Conservation (phyloP, 164 flowering plant genomes). For the Tetrastigma voinierianum region DNA sequence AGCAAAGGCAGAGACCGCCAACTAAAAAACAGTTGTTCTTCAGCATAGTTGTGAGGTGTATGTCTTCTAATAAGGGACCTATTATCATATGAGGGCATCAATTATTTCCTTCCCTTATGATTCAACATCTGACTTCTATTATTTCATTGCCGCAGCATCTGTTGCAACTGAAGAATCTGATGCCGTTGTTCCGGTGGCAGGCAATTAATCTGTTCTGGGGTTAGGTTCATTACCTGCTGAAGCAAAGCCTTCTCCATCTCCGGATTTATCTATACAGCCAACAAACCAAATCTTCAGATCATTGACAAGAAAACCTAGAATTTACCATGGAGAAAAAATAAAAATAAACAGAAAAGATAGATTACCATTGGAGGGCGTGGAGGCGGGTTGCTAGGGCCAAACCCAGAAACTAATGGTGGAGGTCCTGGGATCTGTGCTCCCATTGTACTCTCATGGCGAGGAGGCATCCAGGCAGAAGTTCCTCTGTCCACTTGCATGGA, state of each 20-base stretch:
- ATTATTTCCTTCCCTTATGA: no score
- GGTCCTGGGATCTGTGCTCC: conserved; percentile 54
- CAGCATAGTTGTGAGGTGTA: no score
- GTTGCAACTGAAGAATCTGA: conserved; percentile 90
- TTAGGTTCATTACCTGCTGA: conserved; percentile 94
- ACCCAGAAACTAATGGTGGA: conserved; percentile 42
- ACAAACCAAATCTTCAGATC: background rate
- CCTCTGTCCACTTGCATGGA: conserved; percentile 65
- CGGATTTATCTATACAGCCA: no score
- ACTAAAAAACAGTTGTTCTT: no score
- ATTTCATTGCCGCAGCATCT: conserved; percentile 65
- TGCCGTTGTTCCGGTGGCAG: conserved; percentile 93
- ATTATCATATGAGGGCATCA: no score
- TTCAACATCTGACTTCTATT: background rate
- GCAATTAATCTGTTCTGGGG: conserved; percentile 87
- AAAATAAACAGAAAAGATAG: no score
- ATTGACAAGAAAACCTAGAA: background rate
- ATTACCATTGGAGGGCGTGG: conserved; percentile 40
- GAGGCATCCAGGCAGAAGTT: conserved; percentile 54
- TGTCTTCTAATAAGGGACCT: background rate
- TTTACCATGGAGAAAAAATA: background rate
- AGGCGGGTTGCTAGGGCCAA: conserved; percentile 53
- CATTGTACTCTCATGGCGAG: conserved; percentile 43
- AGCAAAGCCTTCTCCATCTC: conserved; percentile 88
- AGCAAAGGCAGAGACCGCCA: no score